Conservation (phyloP, 78 protist species). For the Chrysochromulina tobinii region DNA sequence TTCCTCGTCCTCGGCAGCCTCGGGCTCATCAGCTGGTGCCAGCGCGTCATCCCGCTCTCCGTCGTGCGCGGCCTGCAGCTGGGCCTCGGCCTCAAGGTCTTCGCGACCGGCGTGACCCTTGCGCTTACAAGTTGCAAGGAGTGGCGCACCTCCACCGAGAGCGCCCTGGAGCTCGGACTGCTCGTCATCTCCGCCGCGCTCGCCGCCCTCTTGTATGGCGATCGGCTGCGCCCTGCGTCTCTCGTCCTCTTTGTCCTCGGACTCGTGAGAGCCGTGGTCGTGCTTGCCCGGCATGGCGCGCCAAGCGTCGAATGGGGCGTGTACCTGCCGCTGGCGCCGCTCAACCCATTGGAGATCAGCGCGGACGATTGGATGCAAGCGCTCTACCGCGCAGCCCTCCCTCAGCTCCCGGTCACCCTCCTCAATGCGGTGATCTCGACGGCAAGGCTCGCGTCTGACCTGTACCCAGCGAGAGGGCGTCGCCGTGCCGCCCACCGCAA, state of each 20-base stretch:
- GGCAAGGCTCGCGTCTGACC: slow-evolving; percentile 10
- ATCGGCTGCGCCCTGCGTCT: neutral
- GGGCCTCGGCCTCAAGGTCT: neutral
- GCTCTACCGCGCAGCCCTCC: slow-evolving; percentile 9
- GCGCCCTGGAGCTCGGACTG: too few species aligned
- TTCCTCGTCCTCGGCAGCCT: neutral
- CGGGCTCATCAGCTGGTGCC: neutral
- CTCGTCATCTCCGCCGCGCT: slow-evolving; percentile 7
- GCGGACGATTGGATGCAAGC: neutral
- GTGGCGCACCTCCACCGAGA: neutral
- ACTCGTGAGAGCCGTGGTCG: neutral
- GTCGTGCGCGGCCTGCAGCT: slow-evolving; percentile 42
- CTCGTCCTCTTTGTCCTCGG: slow-evolving; percentile 32
- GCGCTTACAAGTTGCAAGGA: neutral
- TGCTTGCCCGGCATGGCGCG: neutral
- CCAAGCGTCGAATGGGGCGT: too few species aligned
- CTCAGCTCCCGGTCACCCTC: slow-evolving; percentile 42
- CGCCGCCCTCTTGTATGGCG: neutral
- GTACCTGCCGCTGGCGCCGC: neutral
- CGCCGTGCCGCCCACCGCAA: too few species aligned
- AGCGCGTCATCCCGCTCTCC: neutral
- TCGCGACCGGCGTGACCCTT: neutral
- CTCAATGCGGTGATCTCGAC: slow-evolving; percentile 41
- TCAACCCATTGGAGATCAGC: neutral
- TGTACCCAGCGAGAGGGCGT: neutral